Evolutionary conservation across 352 stramenopile genomes (phyloP), one percentile per base, ranked within the genome.

Genomic region (Globisporangium acanthophoron): DNA sequence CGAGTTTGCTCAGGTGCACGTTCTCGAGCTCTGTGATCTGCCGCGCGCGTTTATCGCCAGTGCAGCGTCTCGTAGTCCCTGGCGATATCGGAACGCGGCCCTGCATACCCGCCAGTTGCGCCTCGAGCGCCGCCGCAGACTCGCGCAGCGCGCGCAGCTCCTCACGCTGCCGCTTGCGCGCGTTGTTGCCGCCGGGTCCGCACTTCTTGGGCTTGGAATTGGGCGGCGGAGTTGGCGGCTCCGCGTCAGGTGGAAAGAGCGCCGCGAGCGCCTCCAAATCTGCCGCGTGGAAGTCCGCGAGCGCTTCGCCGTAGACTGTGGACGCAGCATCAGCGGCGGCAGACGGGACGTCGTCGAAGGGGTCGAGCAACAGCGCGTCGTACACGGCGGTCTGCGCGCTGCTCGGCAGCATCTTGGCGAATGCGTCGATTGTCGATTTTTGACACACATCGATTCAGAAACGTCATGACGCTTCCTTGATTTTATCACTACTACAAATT

Each of bases 1-100:
- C 55, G 33, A 74, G n/a, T 40, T 65, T 65, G 20, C 62, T 62
- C 21, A 73, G 59, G 8, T 59, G 52, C 47, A 70, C 65, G 35
- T 61, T 61, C 35, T 61, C 46, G 45, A 61, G 55, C 24, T 37
- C 55, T 35, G 55, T 54, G 45, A 54, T 49, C 16, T 54, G 35
- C 18, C 21, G 33, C 7, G 35, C 16, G 21, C 54, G 33, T 1
- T 16, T 24, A 8, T 61, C 46, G 5, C 40, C 37, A 5, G 54
- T 33, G 27, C 31, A 0, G 8, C 20, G 18, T 3, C 29, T 29
- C 29, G 27, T 21, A 20, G 24, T 13, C 9, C 3, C 27, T 8
- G 11, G 46, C 8, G 46, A 7, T 11, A 37, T 4, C 21, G 11
- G 21, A 6, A 52, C 24, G 47, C 12, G 47, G 13, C 5, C 2